These are phyloP conservation scores for Nephelium lappaceum DNA, from an alignment of 345 rosid genomes.

Conservation along the genomic window DNA sequence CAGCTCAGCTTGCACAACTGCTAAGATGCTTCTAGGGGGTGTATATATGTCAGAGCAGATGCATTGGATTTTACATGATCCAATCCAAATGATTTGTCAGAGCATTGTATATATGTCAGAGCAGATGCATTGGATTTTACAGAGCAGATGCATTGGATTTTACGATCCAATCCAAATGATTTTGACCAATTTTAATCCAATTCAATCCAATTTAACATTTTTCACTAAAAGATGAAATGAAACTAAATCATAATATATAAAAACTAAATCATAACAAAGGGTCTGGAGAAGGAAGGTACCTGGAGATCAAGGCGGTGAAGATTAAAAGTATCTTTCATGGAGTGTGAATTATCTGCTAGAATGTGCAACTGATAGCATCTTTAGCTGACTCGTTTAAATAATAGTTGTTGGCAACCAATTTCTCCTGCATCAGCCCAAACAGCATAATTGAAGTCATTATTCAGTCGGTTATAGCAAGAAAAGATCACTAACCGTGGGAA, in stretches of 20 bases:
- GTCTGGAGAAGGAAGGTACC: conserved; percentile 42
- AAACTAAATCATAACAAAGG: neutral
- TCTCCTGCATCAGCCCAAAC: conserved; percentile 64
- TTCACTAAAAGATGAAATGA: too few relatives aligned
- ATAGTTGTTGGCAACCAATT: conserved; percentile 67
- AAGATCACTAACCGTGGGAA: conserved; percentile 1
- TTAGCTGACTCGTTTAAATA: conserved; percentile 81
- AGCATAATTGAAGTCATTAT: conserved; percentile 5
- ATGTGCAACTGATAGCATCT: conserved; percentile 94
- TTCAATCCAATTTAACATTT: too few relatives aligned
- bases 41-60: neutral
- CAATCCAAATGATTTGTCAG: too few relatives aligned
- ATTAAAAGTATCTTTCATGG: conserved; percentile 88
- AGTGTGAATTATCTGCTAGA: conserved; percentile 88
- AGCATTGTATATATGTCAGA: neutral
- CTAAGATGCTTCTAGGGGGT: neutral
- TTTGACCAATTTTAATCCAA: too few relatives aligned
- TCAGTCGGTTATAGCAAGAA: conserved; percentile 1
- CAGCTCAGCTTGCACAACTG: neutral
- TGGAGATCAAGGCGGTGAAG: conserved; percentile 91
- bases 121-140: too few relatives aligned
- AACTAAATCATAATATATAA: too few relatives aligned
- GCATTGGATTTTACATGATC: neutral
- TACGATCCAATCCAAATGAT: too few relatives aligned
- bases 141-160: too few relatives aligned